phyloP scores from a whole-genome alignment of 2,329 filamentous ascomycete genomes.

The Pseudogymnoascus sp. region DNA sequence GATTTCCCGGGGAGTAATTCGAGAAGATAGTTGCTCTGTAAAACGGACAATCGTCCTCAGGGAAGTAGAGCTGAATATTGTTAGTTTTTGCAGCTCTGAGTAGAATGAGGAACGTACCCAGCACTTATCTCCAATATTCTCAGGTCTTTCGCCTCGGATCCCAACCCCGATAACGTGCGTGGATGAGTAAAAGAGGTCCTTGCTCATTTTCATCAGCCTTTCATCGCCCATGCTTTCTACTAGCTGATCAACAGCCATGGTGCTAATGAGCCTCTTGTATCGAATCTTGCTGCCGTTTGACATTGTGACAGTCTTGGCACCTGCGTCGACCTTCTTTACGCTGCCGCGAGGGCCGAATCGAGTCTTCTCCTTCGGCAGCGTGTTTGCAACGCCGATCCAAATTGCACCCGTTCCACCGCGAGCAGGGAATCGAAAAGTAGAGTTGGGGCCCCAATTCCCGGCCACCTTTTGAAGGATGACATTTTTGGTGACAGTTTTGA shows the following conservation, averaged over 20 bases:
- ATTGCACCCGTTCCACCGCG: conserved; percentile 94
- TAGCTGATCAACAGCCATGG: conserved; percentile 89
- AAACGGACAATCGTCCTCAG: conserved; percentile 97
- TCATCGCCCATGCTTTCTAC: conserved; percentile 81
- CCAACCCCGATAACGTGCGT: conserved; percentile 97
- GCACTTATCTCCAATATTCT: conserved; percentile 98
- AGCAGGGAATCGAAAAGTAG: conserved; percentile 96
- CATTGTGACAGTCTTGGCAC: conserved; percentile 73
- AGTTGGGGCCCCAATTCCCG: conserved; percentile 96
- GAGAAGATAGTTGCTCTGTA: conserved; percentile 99
- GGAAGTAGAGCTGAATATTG: conserved; percentile 73
- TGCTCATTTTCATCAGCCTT: conserved; percentile 73
- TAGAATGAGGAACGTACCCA: conserved; percentile 53
- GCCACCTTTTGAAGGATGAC: conserved; percentile 93
- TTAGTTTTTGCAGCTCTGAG: conserved; percentile 19
- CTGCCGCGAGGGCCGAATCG: conserved; percentile 77
- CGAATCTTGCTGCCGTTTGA: conserved; percentile 79
- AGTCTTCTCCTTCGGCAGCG: conserved; percentile 84
- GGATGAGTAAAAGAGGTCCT: conserved; percentile 91
- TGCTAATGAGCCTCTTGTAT: conserved; percentile 89
- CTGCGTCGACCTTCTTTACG: conserved; percentile 80
- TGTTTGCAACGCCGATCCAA: conserved; percentile 95
- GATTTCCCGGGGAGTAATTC: conserved; percentile 99
- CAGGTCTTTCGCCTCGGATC: conserved; percentile 81
- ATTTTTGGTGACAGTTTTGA: conserved; percentile 90